These are phyloP conservation scores for Pelargonium cotyledonis DNA, from an alignment of 441 rosid genomes.

Conservation along the genomic window DNA sequence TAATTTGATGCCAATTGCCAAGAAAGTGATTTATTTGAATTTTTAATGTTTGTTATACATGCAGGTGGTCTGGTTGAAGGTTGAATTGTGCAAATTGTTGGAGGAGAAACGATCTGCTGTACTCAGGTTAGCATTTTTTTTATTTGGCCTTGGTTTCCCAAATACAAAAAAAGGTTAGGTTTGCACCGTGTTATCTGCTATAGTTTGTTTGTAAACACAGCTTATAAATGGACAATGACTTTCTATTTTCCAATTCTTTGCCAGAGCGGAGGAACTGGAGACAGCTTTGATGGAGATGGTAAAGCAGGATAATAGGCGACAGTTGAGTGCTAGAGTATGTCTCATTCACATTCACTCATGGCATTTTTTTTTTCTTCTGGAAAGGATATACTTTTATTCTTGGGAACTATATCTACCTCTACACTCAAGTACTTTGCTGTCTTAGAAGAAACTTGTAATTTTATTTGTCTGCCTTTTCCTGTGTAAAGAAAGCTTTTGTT, in stretches of 20 bases:
- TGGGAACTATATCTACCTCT: neutral
- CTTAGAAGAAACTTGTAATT: neutral
- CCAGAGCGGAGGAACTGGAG: slow-evolving; percentile 96
- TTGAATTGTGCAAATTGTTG: slow-evolving; percentile 83
- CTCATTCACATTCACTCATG: slow-evolving; percentile 3
- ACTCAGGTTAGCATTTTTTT: slow-evolving; percentile 53
- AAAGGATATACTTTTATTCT: neutral
- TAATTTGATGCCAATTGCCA: neutral
- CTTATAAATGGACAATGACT: neutral
- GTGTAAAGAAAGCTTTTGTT: too few relatives aligned
- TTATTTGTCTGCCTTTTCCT: neutral
- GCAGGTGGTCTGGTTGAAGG: slow-evolving; percentile 94
- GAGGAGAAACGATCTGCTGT: slow-evolving; percentile 93
- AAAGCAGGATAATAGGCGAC: slow-evolving; percentile 85
- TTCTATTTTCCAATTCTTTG: slow-evolving; percentile 13
- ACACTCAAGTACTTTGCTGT: neutral
- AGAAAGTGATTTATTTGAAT: neutral
- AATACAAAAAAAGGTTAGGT: neutral
- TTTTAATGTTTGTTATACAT: slow-evolving; percentile 14
- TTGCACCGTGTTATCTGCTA: slow-evolving; percentile 11
- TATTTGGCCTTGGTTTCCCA: neutral
- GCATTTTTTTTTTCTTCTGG: neutral
- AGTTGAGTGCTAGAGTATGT: slow-evolving; percentile 82
- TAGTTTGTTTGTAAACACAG: neutral
- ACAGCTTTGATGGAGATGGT: slow-evolving; percentile 99